Evolutionary conservation across 768 basidiomycete species (phyloP).

Genomic region (Chalciporus chontae): DNA sequence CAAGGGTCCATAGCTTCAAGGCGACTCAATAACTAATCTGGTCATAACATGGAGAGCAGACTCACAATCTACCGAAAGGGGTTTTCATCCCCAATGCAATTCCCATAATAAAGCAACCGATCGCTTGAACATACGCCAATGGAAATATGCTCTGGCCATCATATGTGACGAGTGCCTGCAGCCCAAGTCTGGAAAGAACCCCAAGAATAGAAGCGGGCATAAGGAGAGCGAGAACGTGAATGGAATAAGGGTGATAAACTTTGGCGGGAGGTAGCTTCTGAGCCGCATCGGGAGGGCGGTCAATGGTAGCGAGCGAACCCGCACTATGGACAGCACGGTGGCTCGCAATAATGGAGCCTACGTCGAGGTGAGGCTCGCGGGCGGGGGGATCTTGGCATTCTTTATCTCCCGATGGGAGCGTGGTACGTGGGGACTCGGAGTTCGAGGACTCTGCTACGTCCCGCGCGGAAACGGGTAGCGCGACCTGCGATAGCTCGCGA

Average conservation of each 20-base stretch:
- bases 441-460: not conserved
- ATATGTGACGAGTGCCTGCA: conserved; percentile 71
- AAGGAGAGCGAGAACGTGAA: conserved; percentile 65
- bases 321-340: conserved; percentile 33
- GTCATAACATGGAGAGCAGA: conserved; percentile 8
- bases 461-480: not conserved
- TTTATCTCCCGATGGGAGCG: conserved; percentile 5
- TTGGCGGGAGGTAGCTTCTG: conserved; percentile 34
- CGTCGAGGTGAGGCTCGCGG: conserved; percentile 19
- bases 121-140: conserved; percentile 79
- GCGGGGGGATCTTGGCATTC: not conserved
- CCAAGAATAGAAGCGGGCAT: conserved; percentile 84
- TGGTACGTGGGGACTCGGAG: not conserved
- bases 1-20: conserved; percentile 74
- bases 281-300: conserved; percentile 36
- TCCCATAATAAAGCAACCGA: conserved; percentile 94
- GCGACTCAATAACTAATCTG: conserved; percentile 6
- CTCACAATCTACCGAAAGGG: conserved; percentile 74
- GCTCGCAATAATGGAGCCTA: conserved; percentile 34
- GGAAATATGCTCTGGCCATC: conserved; percentile 75
- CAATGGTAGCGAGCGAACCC: conserved; percentile 39
- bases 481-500: not conserved
- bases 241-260: conserved; percentile 51
- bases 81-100: conserved; percentile 66
- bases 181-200: conserved; percentile 75